Percentiles rank a stretch among this genome's conserved stretches.
phyloP scores from a whole-genome alignment of 129 eudicot genomes.

The Ambrosia artemisiifolia region DNA sequence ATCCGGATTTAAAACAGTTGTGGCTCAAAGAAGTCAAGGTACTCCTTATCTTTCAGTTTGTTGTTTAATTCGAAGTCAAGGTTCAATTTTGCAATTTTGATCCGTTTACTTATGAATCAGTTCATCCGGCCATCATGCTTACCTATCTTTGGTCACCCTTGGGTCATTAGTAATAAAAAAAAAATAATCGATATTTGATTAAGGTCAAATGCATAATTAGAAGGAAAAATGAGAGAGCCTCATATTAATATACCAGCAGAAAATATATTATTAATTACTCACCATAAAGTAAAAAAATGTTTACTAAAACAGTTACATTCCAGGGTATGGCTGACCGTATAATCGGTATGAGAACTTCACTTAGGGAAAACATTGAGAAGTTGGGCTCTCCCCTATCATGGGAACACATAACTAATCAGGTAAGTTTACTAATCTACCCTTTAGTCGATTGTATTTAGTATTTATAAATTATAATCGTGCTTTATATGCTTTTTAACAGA shows the following conservation, averaged over 20 bases:
- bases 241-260: too few species aligned
- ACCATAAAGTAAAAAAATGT: not conserved
- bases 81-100: not conserved
- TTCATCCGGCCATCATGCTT: too few species aligned
- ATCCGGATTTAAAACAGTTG: conserved; percentile 69
- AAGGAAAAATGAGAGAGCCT: too few species aligned
- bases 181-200: not conserved
- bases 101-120: not conserved
- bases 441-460: not conserved
- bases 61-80: not conserved
- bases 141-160: too few species aligned
- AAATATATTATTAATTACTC: too few species aligned
- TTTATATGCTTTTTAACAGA: conserved; percentile 51
- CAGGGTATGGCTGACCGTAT: conserved; percentile 98
- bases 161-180: not conserved
- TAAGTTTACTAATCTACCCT: conserved; percentile 11
- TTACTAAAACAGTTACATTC: not conserved
- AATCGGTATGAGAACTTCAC: conserved; percentile 87
- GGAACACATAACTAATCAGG: conserved; percentile 98
- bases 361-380: conserved; percentile 76
- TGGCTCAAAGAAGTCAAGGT: conserved; percentile 99
- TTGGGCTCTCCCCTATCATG: conserved; percentile 83
- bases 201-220: not conserved
- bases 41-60: not conserved
- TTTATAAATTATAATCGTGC: not conserved